A percentile compares a stretch with the other conserved stretches of the same genome.
These are phyloP conservation scores for Ophiobolus disseminans DNA, from an alignment of 2,329 filamentous ascomycete species.

Conservation along the genomic window DNA sequence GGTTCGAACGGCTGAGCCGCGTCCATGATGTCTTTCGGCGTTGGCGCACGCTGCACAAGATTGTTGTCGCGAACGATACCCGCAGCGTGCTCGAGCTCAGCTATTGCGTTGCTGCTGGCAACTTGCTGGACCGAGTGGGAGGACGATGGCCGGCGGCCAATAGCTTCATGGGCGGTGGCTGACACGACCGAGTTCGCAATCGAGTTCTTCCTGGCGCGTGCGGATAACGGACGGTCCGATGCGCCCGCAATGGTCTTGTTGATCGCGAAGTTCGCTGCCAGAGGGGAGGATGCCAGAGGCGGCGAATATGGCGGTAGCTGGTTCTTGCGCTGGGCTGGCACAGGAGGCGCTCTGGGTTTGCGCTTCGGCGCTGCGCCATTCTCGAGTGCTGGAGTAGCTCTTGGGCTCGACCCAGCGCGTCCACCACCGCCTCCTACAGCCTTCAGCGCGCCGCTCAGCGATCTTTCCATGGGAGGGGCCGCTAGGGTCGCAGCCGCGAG, in stretches of 20 bases:
- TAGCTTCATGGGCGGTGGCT: constrained; percentile 51
- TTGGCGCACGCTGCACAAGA: constrained; percentile 33
- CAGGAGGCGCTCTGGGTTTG: constrained; percentile 70
- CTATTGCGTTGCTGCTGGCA: constrained; percentile 36
- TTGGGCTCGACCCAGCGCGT: constrained; percentile 63
- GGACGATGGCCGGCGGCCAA: constrained; percentile 43
- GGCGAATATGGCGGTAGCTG: constrained; percentile 67
- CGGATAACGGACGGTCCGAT: constrained; percentile 67
- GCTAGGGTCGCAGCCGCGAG: constrained; percentile 41
- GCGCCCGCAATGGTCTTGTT: constrained; percentile 61
- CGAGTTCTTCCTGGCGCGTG: constrained; percentile 78
- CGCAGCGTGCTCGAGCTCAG: constrained; percentile 44
- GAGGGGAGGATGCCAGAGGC: constrained; percentile 76
- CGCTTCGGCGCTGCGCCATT: constrained; percentile 61
- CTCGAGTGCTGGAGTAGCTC: constrained; percentile 70
- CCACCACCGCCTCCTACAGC: constrained; percentile 52
- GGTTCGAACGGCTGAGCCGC: constrained; percentile 54
- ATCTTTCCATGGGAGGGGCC: constrained; percentile 67
- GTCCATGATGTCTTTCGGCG: constrained; percentile 41
- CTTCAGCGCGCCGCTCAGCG: constrained; percentile 65
- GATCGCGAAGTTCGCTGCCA: constrained; percentile 67
- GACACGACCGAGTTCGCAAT: constrained; percentile 51
- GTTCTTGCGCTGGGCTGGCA: constrained; percentile 79
- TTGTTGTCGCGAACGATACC: constrained; percentile 32
- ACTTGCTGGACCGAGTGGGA: constrained; percentile 44